Conservation (phyloP, 139 green algal genomes). For the Closterium sp. region DNA sequence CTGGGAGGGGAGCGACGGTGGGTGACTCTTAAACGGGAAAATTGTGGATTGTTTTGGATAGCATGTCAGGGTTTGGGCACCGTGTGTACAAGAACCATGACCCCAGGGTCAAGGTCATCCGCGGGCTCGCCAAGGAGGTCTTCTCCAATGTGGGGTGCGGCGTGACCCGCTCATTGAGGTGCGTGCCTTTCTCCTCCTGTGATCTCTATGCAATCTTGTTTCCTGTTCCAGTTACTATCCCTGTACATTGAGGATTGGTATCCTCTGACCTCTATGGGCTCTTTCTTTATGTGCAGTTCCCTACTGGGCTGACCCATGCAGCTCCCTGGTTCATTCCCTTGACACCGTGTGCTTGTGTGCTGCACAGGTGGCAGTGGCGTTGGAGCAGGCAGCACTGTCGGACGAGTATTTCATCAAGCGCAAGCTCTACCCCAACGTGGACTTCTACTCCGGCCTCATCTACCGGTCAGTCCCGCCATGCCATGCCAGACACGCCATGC, state of each 20-base stretch:
- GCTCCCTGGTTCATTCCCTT: not conserved
- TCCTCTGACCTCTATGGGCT: not conserved
- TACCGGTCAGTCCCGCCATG: slow-evolving; percentile 42
- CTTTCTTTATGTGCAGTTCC: not conserved
- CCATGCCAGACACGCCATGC: not conserved
- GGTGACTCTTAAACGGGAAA: too few relatives aligned
- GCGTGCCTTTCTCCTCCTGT: too few relatives aligned
- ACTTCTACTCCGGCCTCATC: slow-evolving; percentile 91
- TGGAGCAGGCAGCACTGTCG: slow-evolving; percentile 74
- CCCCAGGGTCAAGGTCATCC: slow-evolving; percentile 69
- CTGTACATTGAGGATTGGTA: too few relatives aligned
- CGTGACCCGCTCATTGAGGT: slow-evolving; percentile 90
- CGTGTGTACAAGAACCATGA: too few relatives aligned
- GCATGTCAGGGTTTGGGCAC: slow-evolving; percentile 97
- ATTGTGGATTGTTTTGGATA: slow-evolving; percentile 4
- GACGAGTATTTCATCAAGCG: slow-evolving; percentile 82
- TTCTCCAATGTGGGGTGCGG: slow-evolving; percentile 85
- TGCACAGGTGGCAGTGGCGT: slow-evolving; percentile 54
- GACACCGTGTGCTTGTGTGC: slow-evolving; percentile 55
- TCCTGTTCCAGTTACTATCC: too few relatives aligned
- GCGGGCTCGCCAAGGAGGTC: slow-evolving; percentile 71
- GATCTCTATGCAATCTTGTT: too few relatives aligned
- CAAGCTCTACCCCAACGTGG: slow-evolving; percentile 97
- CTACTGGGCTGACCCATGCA: not conserved
- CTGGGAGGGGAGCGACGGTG: slow-evolving; percentile 38